Base-by-base conservation (phyloP, 257 asterid species). In the Linderniella brevidens region DNA sequence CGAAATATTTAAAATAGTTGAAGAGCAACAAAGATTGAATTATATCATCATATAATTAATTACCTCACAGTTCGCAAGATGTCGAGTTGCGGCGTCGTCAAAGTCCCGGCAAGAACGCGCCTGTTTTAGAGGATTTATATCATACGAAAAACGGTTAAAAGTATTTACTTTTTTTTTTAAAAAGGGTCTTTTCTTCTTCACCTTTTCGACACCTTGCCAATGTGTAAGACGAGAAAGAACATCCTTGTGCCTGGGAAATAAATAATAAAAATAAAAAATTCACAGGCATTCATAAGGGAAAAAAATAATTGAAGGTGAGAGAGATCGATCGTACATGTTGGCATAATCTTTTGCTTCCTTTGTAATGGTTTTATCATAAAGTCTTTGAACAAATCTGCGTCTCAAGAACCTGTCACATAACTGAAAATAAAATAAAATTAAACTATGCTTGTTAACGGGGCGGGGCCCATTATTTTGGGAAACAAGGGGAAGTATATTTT, bases 151-250 rank as follows among this genome's bases (percentile, higher is more conserved):
- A n/a, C 32, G 6, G 32, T 25, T 25, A 25, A 25, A 25, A 6
- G 32, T 25, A 25, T 25, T 25, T 25, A 25, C 3, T 25, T 25
- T 25, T 25, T 25, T 25, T 25, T 3, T 2, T 25, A 25, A 25
- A 25, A 25, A 25, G 6, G 6, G 6, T 25, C 6, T 25, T 25
- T 25, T 25, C 12, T 13, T 9, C 19, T 13, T 40, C 43, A 86
- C 97, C 97, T 67, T 79, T 61, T 65, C 52, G 64, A 86, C 63
- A 69, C 94, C 87, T 64, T 86, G 93, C 97, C 97, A 86, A 68
- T 86, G 73, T 67, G 79, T 68, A 61, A 82, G 73, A 46, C 93
- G 87, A 59, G 94, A 68, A 43, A 82, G 64, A 63, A 73, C 73
- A 43, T 60, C 67, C 59, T 75, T 79, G 53, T 86, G 94, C 82